A percentile compares a stretch with the other conserved stretches of the same genome.
Evolutionary conservation across 176 grass and related monocot genomes (phyloP).

Genomic region (Cocos nucifera): DNA sequence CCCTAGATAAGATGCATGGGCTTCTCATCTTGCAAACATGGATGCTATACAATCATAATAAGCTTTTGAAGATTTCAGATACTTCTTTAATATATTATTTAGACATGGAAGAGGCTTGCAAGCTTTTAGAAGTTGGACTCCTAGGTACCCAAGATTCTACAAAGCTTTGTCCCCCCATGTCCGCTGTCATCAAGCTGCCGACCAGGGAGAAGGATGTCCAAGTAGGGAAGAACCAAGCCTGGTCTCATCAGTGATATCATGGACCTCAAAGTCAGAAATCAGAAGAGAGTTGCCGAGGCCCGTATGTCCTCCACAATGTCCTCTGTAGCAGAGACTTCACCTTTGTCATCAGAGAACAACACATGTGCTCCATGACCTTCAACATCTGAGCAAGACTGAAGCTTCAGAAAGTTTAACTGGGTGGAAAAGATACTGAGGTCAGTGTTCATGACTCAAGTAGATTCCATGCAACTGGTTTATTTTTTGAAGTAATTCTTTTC

Average conservation of each 20-base stretch:
- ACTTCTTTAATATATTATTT: conserved; percentile 44
- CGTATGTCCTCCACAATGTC: conserved; percentile 25
- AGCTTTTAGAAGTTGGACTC: conserved; percentile 62
- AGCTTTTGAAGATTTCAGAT: conserved; percentile 48
- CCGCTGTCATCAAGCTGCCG: conserved; percentile 43
- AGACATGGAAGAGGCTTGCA: conserved; percentile 50
- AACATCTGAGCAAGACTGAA: conserved; percentile 37
- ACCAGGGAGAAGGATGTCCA: conserved; percentile 36
- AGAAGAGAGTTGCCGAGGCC: background rate
- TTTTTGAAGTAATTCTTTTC: too few species aligned
- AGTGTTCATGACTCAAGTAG: too few species aligned
- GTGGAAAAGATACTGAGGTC: background rate
- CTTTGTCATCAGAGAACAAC: conserved; percentile 36
- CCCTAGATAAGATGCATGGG: conserved; percentile 51
- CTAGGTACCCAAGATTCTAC: conserved; percentile 57
- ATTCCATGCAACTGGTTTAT: too few species aligned
- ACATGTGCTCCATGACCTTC: conserved; percentile 51
- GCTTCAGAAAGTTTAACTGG: background rate
- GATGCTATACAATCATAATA: conserved; percentile 39
- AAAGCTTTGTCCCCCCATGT: conserved; percentile 53
- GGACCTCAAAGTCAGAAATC: conserved; percentile 43
- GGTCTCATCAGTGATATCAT: conserved; percentile 58
- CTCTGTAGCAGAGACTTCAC: conserved; percentile 30
- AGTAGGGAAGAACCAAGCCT: conserved; percentile 40
- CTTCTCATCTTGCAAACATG: conserved; percentile 82